These are phyloP conservation scores for Didymella keratinophila DNA, from an alignment of 2,329 filamentous ascomycete species.

Conservation along the genomic window DNA sequence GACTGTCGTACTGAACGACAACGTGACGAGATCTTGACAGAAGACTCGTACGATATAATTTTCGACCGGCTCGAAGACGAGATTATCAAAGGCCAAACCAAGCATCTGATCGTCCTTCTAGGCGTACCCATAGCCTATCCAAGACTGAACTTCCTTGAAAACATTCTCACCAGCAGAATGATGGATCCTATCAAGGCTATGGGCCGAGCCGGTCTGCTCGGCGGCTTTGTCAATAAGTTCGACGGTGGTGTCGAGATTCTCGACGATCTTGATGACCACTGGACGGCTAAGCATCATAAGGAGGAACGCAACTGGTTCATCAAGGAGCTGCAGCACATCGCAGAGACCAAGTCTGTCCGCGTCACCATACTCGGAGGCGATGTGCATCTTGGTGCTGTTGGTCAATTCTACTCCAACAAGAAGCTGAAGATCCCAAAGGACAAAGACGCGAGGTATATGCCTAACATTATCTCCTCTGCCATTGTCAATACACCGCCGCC, in stretches of 20 bases:
- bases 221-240: constrained; percentile 83
- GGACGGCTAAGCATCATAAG: constrained; percentile 96
- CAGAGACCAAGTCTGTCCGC: constrained; percentile 89
- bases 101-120: constrained; percentile 87
- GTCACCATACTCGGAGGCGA: constrained; percentile 94
- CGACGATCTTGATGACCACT: constrained; percentile 94
- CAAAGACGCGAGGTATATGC: constrained; percentile 94
- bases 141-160: constrained; percentile 66
- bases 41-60: constrained; percentile 83
- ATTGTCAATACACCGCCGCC: constrained; percentile 93
- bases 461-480: constrained; percentile 90
- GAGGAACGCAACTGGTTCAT: constrained; percentile 85
- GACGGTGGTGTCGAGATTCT: constrained; percentile 91
- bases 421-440: constrained; percentile 79
- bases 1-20: constrained; percentile 93
- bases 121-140: constrained; percentile 69
- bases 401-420: constrained; percentile 93
- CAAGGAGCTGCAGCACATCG: constrained; percentile 90
- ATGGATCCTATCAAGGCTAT: constrained; percentile 92
- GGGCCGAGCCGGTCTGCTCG: constrained; percentile 80
- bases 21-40: constrained; percentile 78
- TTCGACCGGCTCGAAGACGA: constrained; percentile 86
- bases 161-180: constrained; percentile 78
- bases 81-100: constrained; percentile 81
- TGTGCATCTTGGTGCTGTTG: constrained; percentile 89